Percentiles rank a stretch among this genome's conserved stretches.
Conservation (phyloP, 2,329 filamentous ascomycete genomes). For the Penicillium sp. region DNA sequence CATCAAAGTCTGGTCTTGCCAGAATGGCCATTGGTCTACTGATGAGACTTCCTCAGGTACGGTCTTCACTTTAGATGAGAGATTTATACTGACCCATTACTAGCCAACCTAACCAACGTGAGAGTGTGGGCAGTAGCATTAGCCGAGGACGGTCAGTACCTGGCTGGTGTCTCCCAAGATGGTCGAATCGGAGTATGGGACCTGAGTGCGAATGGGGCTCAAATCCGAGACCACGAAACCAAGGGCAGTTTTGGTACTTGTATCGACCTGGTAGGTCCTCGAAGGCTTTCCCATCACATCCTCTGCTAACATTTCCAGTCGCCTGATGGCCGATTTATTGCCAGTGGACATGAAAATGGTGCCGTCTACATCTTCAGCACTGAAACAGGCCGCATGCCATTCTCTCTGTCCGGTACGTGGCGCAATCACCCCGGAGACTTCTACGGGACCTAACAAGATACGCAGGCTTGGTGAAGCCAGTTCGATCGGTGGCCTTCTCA, state of each 20-base stretch:
- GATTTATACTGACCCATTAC: conserved; percentile 2
- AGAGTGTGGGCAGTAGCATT: conserved; percentile 87
- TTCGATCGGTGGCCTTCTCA: conserved; percentile 83
- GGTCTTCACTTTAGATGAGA: conserved; percentile 6
- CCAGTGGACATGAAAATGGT: conserved; percentile 89
- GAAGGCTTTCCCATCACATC: background rate
- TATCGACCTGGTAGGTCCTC: conserved; percentile 66
- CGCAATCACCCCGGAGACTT: background rate
- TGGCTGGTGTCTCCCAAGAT: conserved; percentile 85
- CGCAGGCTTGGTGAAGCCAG: conserved; percentile 77
- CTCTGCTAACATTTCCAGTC: conserved; percentile 44
- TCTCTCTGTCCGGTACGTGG: conserved; percentile 72
- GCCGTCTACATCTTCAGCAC: conserved; percentile 95
- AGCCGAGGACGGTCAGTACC: conserved; percentile 76
- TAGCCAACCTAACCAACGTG: conserved; percentile 47
- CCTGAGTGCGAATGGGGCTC: conserved; percentile 54
- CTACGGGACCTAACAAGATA: conserved; percentile 17
- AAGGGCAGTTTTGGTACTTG: conserved; percentile 89
- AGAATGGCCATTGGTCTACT: conserved; percentile 56
- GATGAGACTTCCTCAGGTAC: conserved; percentile 49
- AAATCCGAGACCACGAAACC: conserved; percentile 83
- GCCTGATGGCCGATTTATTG: conserved; percentile 77
- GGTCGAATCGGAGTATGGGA: conserved; percentile 91
- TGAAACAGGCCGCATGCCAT: conserved; percentile 76
- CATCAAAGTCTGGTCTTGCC: conserved; percentile 74